A percentile compares a stretch with the other conserved stretches of the same genome.
Conservation (phyloP, 2,329 filamentous ascomycete species). For the Colletotrichum tropicale region DNA sequence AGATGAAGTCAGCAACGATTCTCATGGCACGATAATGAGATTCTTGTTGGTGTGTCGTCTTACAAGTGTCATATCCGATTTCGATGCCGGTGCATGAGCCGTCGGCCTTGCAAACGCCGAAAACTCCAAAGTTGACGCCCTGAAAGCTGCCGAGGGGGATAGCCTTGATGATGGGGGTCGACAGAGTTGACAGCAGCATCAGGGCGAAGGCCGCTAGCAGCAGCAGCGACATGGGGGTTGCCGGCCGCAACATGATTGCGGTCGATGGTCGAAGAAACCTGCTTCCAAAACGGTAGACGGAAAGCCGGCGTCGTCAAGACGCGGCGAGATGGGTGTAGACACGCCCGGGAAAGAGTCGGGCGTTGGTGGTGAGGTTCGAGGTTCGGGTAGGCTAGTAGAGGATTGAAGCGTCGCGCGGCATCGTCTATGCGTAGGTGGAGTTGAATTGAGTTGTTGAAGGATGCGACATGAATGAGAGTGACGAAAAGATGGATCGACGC, state of each 20-base stretch:
- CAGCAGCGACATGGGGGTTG: conserved; percentile 87
- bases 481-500: background rate
- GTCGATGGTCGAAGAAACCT: conserved; percentile 31
- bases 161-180: conserved; percentile 83
- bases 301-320: conserved; percentile 49
- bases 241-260: conserved; percentile 81
- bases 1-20: background rate
- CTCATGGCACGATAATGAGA: background rate
- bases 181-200: conserved; percentile 86
- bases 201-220: conserved; percentile 86
- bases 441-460: background rate
- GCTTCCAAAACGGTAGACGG: conserved; percentile 32
- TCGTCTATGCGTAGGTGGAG: background rate
- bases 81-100: conserved; percentile 71
- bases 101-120: conserved; percentile 78
- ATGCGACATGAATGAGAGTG: conserved; percentile 7
- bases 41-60: conserved; percentile 33
- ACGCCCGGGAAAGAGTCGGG: background rate
- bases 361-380: background rate
- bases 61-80: conserved; percentile 87
- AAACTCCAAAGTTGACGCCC: conserved; percentile 85
- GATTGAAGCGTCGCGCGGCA: conserved; percentile 3
- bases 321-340: conserved; percentile 34
- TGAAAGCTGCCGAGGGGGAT: conserved; percentile 83
- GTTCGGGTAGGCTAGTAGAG: background rate